Evolutionary conservation across 306 rosid genomes (phyloP).

Genomic region (Casuarina cunninghamiana): DNA sequence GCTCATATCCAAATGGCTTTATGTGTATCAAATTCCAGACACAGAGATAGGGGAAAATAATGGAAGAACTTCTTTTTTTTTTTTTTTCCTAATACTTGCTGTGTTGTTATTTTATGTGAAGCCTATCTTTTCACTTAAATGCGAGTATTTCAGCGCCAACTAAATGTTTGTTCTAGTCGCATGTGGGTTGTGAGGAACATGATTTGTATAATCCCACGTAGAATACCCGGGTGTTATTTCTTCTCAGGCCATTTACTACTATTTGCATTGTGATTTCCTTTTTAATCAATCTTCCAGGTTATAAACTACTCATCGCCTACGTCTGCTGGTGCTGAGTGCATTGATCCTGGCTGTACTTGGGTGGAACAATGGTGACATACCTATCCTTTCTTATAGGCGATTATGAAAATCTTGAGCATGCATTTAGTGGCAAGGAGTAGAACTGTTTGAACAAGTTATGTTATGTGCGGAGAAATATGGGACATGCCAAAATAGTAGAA

Average conservation of each 20-base stretch:
- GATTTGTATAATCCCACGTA: neutral
- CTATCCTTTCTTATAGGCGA: slow-evolving; percentile 1
- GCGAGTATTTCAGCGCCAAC: neutral
- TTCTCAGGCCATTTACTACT: neutral
- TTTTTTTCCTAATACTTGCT: neutral
- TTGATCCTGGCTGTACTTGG: slow-evolving; percentile 91
- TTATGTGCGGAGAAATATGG: neutral
- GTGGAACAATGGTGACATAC: slow-evolving; percentile 89
- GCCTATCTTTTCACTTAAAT: neutral
- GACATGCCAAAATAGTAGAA: neutral
- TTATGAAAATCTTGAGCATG: neutral
- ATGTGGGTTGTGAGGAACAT: neutral
- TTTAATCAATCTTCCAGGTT: slow-evolving; percentile 61
- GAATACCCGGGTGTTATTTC: neutral
- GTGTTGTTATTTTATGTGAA: neutral
- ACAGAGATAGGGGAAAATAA: no score
- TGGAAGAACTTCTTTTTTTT: neutral
- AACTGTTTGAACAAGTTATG: neutral
- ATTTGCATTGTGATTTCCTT: slow-evolving; percentile 9
- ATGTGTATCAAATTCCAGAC: no score
- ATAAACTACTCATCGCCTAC: slow-evolving; percentile 83
- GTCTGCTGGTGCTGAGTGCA: slow-evolving; percentile 96
- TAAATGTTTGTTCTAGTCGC: neutral
- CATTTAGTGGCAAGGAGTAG: neutral
- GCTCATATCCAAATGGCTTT: no score